Conservation (phyloP, 2,329 filamentous ascomycete genomes). For the Decorospora gaudefroyi region DNA sequence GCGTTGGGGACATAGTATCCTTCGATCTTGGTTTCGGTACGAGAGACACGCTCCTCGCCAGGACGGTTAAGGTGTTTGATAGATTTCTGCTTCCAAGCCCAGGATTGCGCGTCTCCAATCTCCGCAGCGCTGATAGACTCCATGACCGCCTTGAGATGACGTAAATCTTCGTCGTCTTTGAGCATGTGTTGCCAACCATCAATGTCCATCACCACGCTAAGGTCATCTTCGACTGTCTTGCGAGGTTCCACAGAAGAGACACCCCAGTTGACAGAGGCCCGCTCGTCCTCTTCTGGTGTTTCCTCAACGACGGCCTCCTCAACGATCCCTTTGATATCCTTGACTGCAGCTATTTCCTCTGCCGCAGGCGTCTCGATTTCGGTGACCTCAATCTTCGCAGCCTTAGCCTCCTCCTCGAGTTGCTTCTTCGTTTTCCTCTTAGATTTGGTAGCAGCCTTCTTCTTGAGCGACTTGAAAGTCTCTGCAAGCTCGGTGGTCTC, state of each 20-base stretch:
- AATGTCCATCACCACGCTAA: conserved; percentile 66
- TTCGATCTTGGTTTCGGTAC: conserved; percentile 59
- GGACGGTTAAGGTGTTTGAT: conserved; percentile 70
- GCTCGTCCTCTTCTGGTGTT: conserved; percentile 46
- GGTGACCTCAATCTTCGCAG: conserved; percentile 44
- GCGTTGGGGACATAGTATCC: conserved; percentile 83
- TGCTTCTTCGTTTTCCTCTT: conserved; percentile 83
- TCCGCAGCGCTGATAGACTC: conserved; percentile 53
- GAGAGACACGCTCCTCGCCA: conserved; percentile 59
- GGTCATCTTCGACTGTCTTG: conserved; percentile 69
- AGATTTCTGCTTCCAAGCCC: conserved; percentile 73
- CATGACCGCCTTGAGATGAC: conserved; percentile 59
- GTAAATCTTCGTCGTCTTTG: conserved; percentile 70
- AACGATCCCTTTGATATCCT: conserved; percentile 43
- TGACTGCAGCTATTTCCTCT: conserved; percentile 50
- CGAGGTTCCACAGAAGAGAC: conserved; percentile 63
- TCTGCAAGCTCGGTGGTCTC: conserved; percentile 45
- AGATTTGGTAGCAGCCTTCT: conserved; percentile 56
- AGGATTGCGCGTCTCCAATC: conserved; percentile 63
- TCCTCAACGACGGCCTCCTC: conserved; percentile 40
- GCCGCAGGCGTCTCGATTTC: conserved; percentile 47
- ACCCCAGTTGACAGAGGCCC: conserved; percentile 62
- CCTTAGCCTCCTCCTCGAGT: conserved; percentile 60
- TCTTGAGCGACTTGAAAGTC: conserved; percentile 28
- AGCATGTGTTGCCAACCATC: conserved; percentile 71